A percentile compares a stretch with the other conserved stretches of the same genome.
Conservation (phyloP, 2,329 filamentous ascomycete genomes). For the Calonectria hawksworthii region DNA sequence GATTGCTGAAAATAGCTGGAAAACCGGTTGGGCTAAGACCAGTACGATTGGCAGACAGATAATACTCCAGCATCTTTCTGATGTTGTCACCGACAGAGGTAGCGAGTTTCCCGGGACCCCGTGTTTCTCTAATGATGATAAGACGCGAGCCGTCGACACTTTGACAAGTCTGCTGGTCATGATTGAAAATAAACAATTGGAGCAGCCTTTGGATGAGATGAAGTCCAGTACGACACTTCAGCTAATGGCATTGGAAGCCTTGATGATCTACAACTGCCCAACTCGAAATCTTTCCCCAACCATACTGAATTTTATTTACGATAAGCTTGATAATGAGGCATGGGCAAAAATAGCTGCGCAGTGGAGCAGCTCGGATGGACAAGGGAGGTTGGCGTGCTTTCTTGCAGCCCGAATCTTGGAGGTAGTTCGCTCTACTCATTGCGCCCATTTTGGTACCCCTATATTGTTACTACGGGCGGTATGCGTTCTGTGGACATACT, state of each 20-base stretch:
- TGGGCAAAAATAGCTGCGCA: slow-evolving; percentile 10
- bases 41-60: slow-evolving; percentile 4
- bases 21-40: background rate
- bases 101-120: background rate
- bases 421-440: slow-evolving; percentile 17
- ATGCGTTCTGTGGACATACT: background rate
- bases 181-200: slow-evolving; percentile 19
- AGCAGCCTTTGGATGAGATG: slow-evolving; percentile 16
- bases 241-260: slow-evolving; percentile 18
- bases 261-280: slow-evolving; percentile 24
- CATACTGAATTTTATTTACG: slow-evolving; percentile 23
- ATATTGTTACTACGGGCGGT: background rate
- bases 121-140: slow-evolving; percentile 14
- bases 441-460: slow-evolving; percentile 21
- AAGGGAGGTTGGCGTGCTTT: slow-evolving; percentile 30
- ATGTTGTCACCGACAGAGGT: background rate
- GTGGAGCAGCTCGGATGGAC: background rate
- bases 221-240: slow-evolving; percentile 26
- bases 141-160: background rate
- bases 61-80: slow-evolving; percentile 5
- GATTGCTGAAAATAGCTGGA: background rate
- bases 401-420: slow-evolving; percentile 25
- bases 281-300: slow-evolving; percentile 11
- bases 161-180: slow-evolving; percentile 1
- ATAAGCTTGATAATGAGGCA: slow-evolving; percentile 1